Evolutionary conservation across 345 rosid genomes (phyloP), one percentile per base, ranked within the genome.

Genomic region (Brassica juncea): DNA sequence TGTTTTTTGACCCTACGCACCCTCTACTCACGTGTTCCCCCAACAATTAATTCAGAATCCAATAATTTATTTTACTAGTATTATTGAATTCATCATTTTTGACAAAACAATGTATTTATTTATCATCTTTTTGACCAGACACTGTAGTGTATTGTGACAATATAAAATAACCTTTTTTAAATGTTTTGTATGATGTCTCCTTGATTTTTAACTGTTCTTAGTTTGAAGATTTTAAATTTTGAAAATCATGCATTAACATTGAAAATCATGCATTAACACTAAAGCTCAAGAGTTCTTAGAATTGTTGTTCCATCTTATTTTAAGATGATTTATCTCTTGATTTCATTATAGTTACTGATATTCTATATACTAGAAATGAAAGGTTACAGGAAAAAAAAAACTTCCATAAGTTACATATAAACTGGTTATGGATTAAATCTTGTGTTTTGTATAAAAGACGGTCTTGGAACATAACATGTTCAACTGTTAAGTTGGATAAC

Each of bases 11-110:
- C 64, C 39, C 74, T 27, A 47, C 75, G 12, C 52, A 11, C 54
- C 55, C 42, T 44, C 57, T 61, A 25, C 72, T 78, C 77, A 78
- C 81, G 72, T 78, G 76, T 63, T 78, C 76, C 30, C 2, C 47
- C 76, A 71, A 7, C 37, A 9, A 19, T 19, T 19, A 3, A 1
- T 62, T 58, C 39, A 44, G 55, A 14, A 49, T 49, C 55, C 55
- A 49, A 49, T 49, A 49, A 49, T 49, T 49, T 44, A 44, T 44
- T 49, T 14, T 49, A 49, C 5, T 49, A 47, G 12, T 47, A 27
- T 44, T 39, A 4, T 6, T 49, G 55, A 49, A 49, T 49, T 49
- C 55, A 14, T 49, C 19, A 49, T 39, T 3, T 31, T 32, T 32
- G 35, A 32, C 5, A 3, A 32, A 32, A 32, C 35, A 32, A 32